Conservation (phyloP, 139 green algal genomes). For the Limnomonas spitsbergensis region DNA sequence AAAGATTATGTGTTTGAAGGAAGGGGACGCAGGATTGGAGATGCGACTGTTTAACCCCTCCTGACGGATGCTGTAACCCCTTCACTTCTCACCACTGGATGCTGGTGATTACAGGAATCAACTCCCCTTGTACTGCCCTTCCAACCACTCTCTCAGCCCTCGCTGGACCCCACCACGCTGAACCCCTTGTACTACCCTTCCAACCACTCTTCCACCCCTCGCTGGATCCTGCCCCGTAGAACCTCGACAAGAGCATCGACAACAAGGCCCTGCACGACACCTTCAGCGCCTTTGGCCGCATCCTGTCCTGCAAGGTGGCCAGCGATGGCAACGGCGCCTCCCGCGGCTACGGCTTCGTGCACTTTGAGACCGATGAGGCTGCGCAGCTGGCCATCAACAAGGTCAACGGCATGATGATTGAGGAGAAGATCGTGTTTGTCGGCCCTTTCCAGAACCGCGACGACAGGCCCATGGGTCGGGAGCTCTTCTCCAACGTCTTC, state of each 20-base stretch:
- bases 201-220: not conserved
- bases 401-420: constrained; percentile 67
- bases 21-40: too few species aligned
- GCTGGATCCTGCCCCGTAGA: too few species aligned
- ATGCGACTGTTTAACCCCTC: too few species aligned
- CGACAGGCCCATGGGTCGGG: constrained; percentile 56
- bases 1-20: too few species aligned
- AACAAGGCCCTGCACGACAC: constrained; percentile 93
- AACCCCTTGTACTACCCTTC: not conserved
- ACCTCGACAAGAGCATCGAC: constrained; percentile 89
- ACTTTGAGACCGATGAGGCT: constrained; percentile 81
- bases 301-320: constrained; percentile 79
- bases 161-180: too few species aligned
- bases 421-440: constrained; percentile 76
- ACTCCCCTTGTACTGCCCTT: constrained; percentile 1
- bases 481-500: constrained; percentile 90
- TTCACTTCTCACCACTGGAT: too few species aligned
- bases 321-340: constrained; percentile 57
- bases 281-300: constrained; percentile 85
- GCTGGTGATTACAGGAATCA: too few species aligned
- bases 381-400: constrained; percentile 81
- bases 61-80: too few species aligned
- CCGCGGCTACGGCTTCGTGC: constrained; percentile 93
- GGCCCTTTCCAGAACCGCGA: constrained; percentile 76
- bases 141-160: too few species aligned